These are phyloP conservation scores for Yarrowia osloensis DNA, from an alignment of 805 yeast species.

Conservation along the genomic window DNA sequence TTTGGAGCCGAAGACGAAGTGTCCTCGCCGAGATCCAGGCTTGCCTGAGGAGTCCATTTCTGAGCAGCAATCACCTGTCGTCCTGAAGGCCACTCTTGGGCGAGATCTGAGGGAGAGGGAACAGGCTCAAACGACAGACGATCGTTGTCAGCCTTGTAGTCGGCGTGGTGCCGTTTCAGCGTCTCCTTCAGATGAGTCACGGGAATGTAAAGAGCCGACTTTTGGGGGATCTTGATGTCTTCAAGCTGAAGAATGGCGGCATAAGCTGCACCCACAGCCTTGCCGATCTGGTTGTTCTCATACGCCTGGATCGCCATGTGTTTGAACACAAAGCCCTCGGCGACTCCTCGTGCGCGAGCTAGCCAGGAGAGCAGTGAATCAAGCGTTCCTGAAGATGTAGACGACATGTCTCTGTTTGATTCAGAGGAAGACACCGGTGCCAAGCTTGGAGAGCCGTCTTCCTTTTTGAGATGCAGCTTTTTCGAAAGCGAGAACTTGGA, in stretches of 20 bases:
- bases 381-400: neutral
- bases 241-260: constrained; percentile 17
- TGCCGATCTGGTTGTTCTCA: constrained; percentile 38
- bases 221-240: constrained; percentile 14
- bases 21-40: constrained; percentile 15
- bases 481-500: constrained; percentile 13
- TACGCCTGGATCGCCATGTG: constrained; percentile 40
- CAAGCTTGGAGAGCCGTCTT: neutral
- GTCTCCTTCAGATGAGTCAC: constrained; percentile 33
- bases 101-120: constrained; percentile 38
- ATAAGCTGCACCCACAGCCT: constrained; percentile 32
- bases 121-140: constrained; percentile 41
- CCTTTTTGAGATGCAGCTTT: constrained; percentile 1
- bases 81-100: constrained; percentile 42
- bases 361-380: constrained; percentile 38
- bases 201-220: neutral
- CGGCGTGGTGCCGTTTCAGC: constrained; percentile 32
- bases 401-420: neutral
- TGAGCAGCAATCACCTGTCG: constrained; percentile 39
- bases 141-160: constrained; percentile 40
- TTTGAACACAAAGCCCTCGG: constrained; percentile 38
- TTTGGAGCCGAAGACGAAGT: neutral
- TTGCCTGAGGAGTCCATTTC: constrained; percentile 40
- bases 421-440: neutral
- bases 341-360: constrained; percentile 35